Conservation (phyloP, 345 rosid genomes). For the Eucalyptus globulus region DNA sequence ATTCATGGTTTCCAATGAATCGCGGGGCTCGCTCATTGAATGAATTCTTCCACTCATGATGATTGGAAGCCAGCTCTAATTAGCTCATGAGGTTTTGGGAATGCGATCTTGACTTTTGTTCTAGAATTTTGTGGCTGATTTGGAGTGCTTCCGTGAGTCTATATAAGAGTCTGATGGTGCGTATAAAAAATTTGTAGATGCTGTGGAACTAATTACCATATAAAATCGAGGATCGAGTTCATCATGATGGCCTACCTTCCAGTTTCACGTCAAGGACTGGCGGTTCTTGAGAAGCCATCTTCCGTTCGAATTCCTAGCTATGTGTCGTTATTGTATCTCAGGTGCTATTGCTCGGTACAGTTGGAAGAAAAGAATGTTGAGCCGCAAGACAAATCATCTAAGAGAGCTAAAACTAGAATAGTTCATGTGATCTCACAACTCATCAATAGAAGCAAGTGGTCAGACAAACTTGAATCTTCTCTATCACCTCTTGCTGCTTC, state of each 20-base stretch:
- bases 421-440: conserved; percentile 43
- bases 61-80: not conserved
- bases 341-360: not conserved
- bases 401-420: conserved; percentile 19
- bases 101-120: not conserved
- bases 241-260: not conserved
- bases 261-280: not conserved
- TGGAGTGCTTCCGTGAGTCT: not conserved
- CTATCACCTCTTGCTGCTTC: conserved; percentile 36
- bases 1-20: not conserved
- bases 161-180: not conserved
- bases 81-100: not conserved
- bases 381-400: not conserved
- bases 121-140: not conserved
- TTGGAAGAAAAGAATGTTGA: not conserved
- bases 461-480: conserved; percentile 44
- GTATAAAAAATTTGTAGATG: not conserved
- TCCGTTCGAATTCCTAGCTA: not conserved
- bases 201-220: not conserved
- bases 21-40: not conserved
- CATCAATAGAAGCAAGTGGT: conserved; percentile 42
- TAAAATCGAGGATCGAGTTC: not conserved
- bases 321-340: not conserved
- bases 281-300: not conserved
- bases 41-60: not conserved